Conservation (phyloP, 2,329 filamentous ascomycete genomes). For the Ceratocystiopsis minuta region DNA sequence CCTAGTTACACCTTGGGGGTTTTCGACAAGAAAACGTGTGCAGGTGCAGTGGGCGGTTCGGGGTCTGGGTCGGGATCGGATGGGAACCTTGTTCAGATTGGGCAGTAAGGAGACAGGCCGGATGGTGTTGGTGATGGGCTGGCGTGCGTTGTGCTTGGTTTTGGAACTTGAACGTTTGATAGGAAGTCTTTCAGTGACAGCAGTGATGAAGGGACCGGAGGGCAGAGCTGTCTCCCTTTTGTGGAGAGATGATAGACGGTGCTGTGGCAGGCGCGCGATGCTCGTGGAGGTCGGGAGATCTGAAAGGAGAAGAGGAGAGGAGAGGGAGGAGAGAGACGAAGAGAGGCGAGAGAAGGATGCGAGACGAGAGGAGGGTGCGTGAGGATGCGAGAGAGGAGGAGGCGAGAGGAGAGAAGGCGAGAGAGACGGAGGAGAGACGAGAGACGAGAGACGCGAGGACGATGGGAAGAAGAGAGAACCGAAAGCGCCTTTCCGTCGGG, state of each 20-base stretch:
- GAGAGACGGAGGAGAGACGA: slow-evolving; percentile 3
- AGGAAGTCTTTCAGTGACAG: too few relatives aligned
- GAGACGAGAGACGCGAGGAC: background rate
- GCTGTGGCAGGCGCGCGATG: background rate
- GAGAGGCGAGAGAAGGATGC: background rate
- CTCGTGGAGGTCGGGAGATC: background rate
- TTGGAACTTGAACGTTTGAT: background rate
- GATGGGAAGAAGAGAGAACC: background rate
- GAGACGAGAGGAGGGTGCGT: background rate
- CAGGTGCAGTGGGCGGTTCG: slow-evolving; percentile 49
- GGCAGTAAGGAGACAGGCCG: slow-evolving; percentile 10
- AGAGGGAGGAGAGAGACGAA: background rate
- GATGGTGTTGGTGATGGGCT: background rate
- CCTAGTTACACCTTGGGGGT: slow-evolving; percentile 71
- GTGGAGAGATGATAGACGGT: too few relatives aligned
- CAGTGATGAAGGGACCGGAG: background rate
- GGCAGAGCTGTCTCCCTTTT: background rate
- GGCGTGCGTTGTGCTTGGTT: background rate
- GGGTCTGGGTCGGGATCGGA: slow-evolving; percentile 14
- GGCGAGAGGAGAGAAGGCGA: background rate
- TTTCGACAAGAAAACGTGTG: slow-evolving; percentile 80
- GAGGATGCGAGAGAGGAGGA: background rate
- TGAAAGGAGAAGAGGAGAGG: background rate
- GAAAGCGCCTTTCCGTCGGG: background rate
- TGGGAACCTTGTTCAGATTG: slow-evolving; percentile 5